Evolutionary conservation across 495 filamentous ascomycete genomes (phyloP).

Genomic region (Talaromyces ruber): DNA sequence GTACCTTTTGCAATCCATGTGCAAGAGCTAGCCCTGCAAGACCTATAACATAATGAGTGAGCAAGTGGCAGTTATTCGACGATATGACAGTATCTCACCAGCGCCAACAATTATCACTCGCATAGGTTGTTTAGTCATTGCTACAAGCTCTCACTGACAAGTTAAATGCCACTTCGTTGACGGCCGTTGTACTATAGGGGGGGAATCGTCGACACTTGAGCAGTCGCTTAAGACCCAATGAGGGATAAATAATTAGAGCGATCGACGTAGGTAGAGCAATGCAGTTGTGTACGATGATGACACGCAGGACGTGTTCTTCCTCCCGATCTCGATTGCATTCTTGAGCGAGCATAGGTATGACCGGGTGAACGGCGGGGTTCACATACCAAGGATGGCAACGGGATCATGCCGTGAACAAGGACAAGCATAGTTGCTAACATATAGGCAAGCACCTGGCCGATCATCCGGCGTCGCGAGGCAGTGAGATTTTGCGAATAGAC

Average conservation of each 20-base stretch:
- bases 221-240: not conserved
- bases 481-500: not conserved
- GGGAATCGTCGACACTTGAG: not conserved
- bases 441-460: not conserved
- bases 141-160: not conserved
- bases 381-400: not conserved
- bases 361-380: not conserved
- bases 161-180: not conserved
- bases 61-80: not conserved
- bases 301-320: no score
- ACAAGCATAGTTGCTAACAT: not conserved
- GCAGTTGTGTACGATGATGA: no score
- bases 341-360: not conserved
- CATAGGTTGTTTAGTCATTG: not conserved
- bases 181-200: no score
- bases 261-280: not conserved
- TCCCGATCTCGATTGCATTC: not conserved
- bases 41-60: not conserved
- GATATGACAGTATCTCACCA: not conserved
- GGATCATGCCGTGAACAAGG: not conserved
- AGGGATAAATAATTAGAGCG: not conserved
- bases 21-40: not conserved
- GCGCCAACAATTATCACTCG: slow-evolving; percentile 2
- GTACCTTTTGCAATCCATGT: slow-evolving; percentile 1
- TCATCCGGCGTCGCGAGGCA: not conserved